Base-by-base conservation (phyloP, 108 stramenopile species). In the Conticribra guillardii region DNA sequence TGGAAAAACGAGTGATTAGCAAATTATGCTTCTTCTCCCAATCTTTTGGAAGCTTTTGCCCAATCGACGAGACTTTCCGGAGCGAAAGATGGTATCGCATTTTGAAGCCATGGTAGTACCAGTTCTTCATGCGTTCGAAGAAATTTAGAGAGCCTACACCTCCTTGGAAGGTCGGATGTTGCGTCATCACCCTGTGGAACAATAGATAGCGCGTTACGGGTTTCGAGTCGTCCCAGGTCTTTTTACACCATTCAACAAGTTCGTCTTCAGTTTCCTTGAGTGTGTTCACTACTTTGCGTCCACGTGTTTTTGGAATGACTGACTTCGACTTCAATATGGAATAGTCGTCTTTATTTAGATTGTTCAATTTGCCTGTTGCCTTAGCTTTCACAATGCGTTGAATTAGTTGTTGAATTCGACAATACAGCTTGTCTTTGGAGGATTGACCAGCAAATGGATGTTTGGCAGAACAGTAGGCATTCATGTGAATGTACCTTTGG, bases 41-140 rank as follows among this genome's bases (percentile, higher is more conserved):
- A 51, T 53, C 45, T 16, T 22, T 2, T 1, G 69, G 58, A 34
- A 70, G 69, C 51, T 70, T 69, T 28, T 61, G 69, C 15, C 60
- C 58, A 52, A 53, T 32, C 1, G 32, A 29, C 51, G 69, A 3
- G 49, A 70, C 57, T 24, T 53, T 60, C 1, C 60, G 5, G 37
- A 23, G 5, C 17, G 69, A 70, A 1, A 70, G 44, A 3, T 49
- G 59, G 23, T 23, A 0, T 1, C 46, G 2, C 32, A 1, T 19
- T 1, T n/a, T 30, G 51, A 70, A 70, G 15, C 69, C 51, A 70
- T 49, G 22, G 21, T 60, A 70, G 58, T 60, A 70, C 69, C 69
- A 70, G 3, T 61, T n/a, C 22, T 70, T 70, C 69, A 70, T 17
- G 2, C 49, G 28, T 11, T 7, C 1, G 15, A 70, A 37, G 48